Evolutionary conservation across 257 asterid species (phyloP).

Genomic region (Ilex aquifolium): DNA sequence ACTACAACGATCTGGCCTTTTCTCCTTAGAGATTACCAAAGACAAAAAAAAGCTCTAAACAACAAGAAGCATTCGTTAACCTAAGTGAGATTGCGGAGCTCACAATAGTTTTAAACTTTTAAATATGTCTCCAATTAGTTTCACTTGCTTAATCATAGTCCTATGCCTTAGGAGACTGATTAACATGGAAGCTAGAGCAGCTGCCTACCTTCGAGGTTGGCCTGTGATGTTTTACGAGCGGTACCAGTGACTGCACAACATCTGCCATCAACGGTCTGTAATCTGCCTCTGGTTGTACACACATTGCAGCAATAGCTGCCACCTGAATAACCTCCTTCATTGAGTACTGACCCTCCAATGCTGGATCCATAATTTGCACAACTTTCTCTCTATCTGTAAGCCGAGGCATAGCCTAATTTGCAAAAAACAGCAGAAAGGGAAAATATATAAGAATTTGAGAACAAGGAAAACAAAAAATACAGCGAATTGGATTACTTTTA

Average conservation of each 20-base stretch:
- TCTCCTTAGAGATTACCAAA: too few relatives aligned
- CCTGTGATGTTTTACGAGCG: slow-evolving; percentile 56
- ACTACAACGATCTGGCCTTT: too few relatives aligned
- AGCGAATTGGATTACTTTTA: not conserved
- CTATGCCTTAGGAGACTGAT: slow-evolving; percentile 47
- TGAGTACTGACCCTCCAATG: slow-evolving; percentile 73
- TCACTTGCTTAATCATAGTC: not conserved
- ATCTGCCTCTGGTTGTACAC: slow-evolving; percentile 88
- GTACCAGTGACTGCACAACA: slow-evolving; percentile 84
- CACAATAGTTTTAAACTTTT: too few relatives aligned
- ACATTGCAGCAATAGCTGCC: slow-evolving; percentile 93
- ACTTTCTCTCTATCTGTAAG: slow-evolving; percentile 84
- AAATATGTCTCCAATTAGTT: not conserved
- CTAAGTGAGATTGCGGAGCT: not conserved
- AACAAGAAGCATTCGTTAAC: too few relatives aligned
- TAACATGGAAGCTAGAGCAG: slow-evolving; percentile 28
- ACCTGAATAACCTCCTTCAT: slow-evolving; percentile 84
- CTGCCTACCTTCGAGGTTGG: slow-evolving; percentile 33
- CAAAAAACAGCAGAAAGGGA: slow-evolving; percentile 4
- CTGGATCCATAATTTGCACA: slow-evolving; percentile 73
- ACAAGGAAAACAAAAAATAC: not conserved
- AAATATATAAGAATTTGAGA: not conserved
- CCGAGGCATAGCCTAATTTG: slow-evolving; percentile 62
- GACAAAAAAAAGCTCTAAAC: too few relatives aligned
- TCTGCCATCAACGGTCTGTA: slow-evolving; percentile 91